Base-by-base conservation (phyloP, 2,329 filamentous ascomycete species). In the Arthrinium phaeospermum region DNA sequence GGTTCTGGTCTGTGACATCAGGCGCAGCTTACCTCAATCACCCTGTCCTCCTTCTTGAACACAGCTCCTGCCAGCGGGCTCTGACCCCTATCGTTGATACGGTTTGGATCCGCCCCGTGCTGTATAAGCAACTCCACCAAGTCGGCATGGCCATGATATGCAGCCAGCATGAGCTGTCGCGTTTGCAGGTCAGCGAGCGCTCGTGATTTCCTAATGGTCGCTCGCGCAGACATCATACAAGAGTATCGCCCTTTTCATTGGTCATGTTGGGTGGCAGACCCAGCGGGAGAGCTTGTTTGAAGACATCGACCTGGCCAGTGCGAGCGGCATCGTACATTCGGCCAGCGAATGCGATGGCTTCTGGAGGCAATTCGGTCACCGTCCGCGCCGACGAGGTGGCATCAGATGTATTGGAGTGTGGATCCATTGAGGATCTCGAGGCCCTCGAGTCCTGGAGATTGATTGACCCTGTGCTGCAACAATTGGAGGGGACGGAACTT, bases 181-280 rank as follows among this genome's bases (percentile, higher is more conserved):
- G 57, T 22, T 13, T 3, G 8, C 41, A 57, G 51, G 69, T 70
- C 45, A 70, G 47, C 41, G 8, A 27, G 6, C 53, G 19, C 4
- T 12, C 47, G 13, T 34, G 51, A 47, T 12, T 16, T 34, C 71
- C 53, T 71, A 70, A 61, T 57, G 24, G 47, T 41, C 12, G 14
- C 0, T 24, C n/a, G n/a, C 12, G 71, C 6, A 67, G 1, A 34
- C 34, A 67, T 75, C 85, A 61, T 84, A 90, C 88, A 73, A 94
- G 81, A n/a, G 89, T 93, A 79, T 94, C 92, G 68, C 92, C 92
- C 75, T 92, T 91, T 69, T 92, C 88, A 77, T 94, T 94, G 30
- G 91, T 93, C 80, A 94, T 84, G 77, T 93, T 94, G 1, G 88
- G 84, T 0, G 92, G 92, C 37, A 94, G 83, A 1, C 92, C 92